A percentile compares a stretch with the other conserved stretches of the same genome.
phyloP scores from a whole-genome alignment of 2,329 filamentous ascomycete genomes.

The Alternaria arbusti region DNA sequence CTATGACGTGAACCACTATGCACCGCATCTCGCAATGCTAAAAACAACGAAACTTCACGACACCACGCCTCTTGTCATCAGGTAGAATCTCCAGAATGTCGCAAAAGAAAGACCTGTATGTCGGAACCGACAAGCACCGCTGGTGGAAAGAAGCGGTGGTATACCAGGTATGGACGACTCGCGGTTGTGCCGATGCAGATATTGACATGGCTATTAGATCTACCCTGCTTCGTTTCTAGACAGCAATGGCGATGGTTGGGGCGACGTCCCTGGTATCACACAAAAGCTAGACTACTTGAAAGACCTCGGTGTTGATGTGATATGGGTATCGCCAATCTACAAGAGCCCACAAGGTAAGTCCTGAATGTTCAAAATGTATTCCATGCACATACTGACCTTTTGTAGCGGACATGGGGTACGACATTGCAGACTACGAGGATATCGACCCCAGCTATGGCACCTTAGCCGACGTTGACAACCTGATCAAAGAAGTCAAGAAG shows the following conservation, averaged over 20 bases:
- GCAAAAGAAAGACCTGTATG: constrained; percentile 32
- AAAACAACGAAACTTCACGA: not conserved
- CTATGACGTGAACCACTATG: constrained; percentile 9
- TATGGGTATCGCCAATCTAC: constrained; percentile 53
- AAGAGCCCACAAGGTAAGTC: constrained; percentile 49
- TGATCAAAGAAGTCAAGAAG: constrained; percentile 46
- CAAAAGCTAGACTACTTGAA: constrained; percentile 63
- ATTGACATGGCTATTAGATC: constrained; percentile 43
- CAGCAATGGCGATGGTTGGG: constrained; percentile 62
- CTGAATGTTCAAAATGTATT: not conserved
- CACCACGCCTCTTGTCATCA: not conserved
- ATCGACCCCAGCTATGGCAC: constrained; percentile 50
- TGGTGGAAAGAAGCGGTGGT: constrained; percentile 69
- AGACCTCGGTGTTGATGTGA: constrained; percentile 51
- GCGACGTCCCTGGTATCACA: constrained; percentile 64
- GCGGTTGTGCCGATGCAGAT: not conserved
- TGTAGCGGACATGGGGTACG: constrained; percentile 49
- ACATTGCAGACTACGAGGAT: constrained; percentile 51
- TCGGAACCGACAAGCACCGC: constrained; percentile 41
- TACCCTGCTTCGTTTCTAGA: constrained; percentile 68
- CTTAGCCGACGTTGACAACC: constrained; percentile 47
- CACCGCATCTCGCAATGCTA: not conserved
- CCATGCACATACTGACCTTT: not conserved
- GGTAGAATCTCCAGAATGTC: constrained; percentile 8
- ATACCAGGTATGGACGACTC: constrained; percentile 54